A percentile compares a stretch with the other conserved stretches of the same genome.
Evolutionary conservation across 2,329 filamentous ascomycete species (phyloP).

Genomic region (Phyllosticta citribraziliensis): DNA sequence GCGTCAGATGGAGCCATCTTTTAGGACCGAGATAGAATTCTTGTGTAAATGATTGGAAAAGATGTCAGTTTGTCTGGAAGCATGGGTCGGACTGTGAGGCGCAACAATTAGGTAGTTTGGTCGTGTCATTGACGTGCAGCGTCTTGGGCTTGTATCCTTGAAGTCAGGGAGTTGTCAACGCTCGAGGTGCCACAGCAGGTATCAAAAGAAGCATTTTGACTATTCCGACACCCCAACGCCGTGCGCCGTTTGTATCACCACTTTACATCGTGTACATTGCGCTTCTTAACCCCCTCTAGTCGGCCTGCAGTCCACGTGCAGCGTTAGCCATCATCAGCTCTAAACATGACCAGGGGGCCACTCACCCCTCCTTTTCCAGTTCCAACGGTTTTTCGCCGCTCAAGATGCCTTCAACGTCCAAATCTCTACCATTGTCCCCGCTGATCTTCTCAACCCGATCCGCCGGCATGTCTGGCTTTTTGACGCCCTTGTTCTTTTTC

Average conservation of each 20-base stretch:
- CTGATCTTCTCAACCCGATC: conserved; percentile 19
- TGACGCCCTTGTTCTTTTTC: conserved; percentile 6
- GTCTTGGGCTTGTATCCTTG: too few relatives aligned
- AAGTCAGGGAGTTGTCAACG: too few relatives aligned
- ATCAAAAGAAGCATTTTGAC: background rate
- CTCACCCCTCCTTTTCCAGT: conserved; percentile 16
- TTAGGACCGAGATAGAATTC: too few relatives aligned
- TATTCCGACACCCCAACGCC: background rate
- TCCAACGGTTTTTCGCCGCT: conserved; percentile 10
- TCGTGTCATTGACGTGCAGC: too few relatives aligned
- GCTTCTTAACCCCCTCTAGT: conserved; percentile 6
- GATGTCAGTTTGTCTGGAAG: too few relatives aligned
- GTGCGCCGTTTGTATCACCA: background rate
- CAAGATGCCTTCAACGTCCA: conserved; percentile 15
- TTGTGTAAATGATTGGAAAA: too few relatives aligned
- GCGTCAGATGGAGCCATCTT: too few relatives aligned
- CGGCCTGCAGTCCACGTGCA: conserved; percentile 9
- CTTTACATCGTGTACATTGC: background rate
- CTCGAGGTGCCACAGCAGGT: too few relatives aligned
- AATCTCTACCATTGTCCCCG: conserved; percentile 19
- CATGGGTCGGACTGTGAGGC: too few relatives aligned
- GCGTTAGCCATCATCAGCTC: conserved; percentile 1
- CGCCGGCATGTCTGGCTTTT: conserved; percentile 20
- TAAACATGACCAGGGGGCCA: background rate
- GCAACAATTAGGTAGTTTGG: too few relatives aligned